Percentiles rank a stretch among this genome's conserved stretches.
Evolutionary conservation across 192 early-diverging fungal species (phyloP).

Genomic region (Coemansia sp.): DNA sequence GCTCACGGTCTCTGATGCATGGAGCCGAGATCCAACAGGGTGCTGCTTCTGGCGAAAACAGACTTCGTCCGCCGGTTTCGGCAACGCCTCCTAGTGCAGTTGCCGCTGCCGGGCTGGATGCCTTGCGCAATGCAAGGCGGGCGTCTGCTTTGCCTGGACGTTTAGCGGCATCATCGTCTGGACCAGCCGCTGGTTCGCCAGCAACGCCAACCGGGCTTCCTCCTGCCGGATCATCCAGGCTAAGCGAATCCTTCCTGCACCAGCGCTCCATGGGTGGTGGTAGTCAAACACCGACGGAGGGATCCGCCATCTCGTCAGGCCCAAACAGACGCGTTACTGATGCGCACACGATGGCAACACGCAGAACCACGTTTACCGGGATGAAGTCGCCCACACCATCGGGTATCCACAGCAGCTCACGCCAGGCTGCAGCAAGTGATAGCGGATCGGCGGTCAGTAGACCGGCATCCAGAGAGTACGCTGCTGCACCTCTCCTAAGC

Average conservation of each 20-base stretch:
- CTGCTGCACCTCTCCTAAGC: neutral
- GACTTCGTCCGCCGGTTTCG: constrained; percentile 7
- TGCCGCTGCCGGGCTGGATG: constrained; percentile 10
- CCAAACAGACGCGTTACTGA: constrained; percentile 9
- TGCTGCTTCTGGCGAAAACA: neutral
- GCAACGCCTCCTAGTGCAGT: neutral
- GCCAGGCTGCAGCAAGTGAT: constrained; percentile 23
- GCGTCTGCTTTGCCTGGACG: constrained; percentile 26
- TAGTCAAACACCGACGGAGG: constrained; percentile 3
- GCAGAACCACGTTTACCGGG: constrained; percentile 28
- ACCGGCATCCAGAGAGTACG: constrained; percentile 26
- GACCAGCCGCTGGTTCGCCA: constrained; percentile 1
- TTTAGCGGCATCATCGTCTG: constrained; percentile 8
- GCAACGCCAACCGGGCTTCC: constrained; percentile 13
- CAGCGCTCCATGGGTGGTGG: constrained; percentile 4
- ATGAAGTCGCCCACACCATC: constrained; percentile 15
- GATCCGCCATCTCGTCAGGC: neutral
- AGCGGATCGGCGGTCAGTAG: constrained; percentile 18
- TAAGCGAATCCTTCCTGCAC: constrained; percentile 16
- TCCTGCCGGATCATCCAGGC: constrained; percentile 12
- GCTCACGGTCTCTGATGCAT: constrained; percentile 23
- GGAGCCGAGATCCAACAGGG: constrained; percentile 26
- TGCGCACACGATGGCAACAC: constrained; percentile 9
- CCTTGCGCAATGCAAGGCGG: constrained; percentile 20
- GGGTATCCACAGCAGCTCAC: constrained; percentile 27